Conservation (phyloP, 257 asterid species). For the Thymus mandschuricus region DNA sequence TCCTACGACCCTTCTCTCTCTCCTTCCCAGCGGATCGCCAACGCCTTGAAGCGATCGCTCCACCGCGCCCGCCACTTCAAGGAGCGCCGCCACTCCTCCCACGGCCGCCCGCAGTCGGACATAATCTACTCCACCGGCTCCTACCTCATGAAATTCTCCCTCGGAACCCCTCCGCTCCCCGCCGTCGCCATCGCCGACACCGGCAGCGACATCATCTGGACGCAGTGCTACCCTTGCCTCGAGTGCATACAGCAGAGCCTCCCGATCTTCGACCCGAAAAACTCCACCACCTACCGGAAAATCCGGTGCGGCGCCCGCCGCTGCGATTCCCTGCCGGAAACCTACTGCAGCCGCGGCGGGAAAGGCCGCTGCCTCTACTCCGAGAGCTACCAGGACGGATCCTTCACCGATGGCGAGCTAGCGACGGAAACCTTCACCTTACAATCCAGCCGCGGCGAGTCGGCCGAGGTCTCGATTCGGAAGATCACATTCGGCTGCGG, state of each 20-base stretch:
- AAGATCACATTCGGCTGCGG: conserved; percentile 44
- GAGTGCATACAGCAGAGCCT: conserved; percentile 31
- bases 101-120: too few relatives aligned
- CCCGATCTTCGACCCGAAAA: conserved; percentile 33
- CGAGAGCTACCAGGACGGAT: conserved; percentile 20
- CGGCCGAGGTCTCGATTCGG: neutral
- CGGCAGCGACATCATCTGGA: conserved; percentile 46
- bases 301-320: neutral
- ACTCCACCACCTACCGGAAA: conserved; percentile 28
- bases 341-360: neutral
- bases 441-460: neutral
- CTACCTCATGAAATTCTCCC: conserved; percentile 38
- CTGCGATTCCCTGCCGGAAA: conserved; percentile 4
- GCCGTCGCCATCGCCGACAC: conserved; percentile 39
- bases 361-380: conserved; percentile 27
- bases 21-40: conserved; percentile 20
- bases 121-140: conserved; percentile 5
- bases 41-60: conserved; percentile 25
- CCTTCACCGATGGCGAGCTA: conserved; percentile 28
- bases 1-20: conserved; percentile 26
- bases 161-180: conserved; percentile 43
- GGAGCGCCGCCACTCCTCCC: too few relatives aligned
- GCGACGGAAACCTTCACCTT: conserved; percentile 39
- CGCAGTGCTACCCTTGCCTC: conserved; percentile 46
- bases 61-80: conserved; percentile 25